Percentiles rank a stretch among this genome's conserved stretches.
Conservation (phyloP, 495 filamentous ascomycete species). For the Xylaria venustula region DNA sequence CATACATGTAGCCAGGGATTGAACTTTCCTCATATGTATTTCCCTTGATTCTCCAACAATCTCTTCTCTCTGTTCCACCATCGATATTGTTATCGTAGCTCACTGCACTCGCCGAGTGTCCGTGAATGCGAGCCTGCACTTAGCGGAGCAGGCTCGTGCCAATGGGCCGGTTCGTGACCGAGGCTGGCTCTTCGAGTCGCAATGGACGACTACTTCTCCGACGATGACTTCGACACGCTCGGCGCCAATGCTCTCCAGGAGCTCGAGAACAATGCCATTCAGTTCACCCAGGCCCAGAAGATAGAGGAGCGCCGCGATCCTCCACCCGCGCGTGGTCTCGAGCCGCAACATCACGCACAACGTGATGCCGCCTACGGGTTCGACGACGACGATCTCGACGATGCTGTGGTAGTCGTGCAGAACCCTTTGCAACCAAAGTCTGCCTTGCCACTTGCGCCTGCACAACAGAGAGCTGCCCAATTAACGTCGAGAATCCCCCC, state of each 20-base stretch:
- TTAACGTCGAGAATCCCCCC: slow-evolving; percentile 18
- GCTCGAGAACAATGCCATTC: slow-evolving; percentile 49
- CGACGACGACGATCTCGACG: slow-evolving; percentile 37
- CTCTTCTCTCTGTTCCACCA: no score
- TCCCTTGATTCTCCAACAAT: no score
- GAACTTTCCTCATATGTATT: no score
- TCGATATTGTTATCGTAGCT: not conserved
- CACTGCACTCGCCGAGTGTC: not conserved
- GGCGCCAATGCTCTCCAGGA: slow-evolving; percentile 41
- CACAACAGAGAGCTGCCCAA: slow-evolving; percentile 4
- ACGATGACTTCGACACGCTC: slow-evolving; percentile 49
- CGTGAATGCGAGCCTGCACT: not conserved
- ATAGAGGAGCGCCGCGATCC: slow-evolving; percentile 11
- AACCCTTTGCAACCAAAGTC: slow-evolving; percentile 12
- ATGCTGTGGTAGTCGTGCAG: slow-evolving; percentile 32
- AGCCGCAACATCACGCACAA: not conserved
- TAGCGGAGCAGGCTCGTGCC: slow-evolving; percentile 14
- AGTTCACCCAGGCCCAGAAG: slow-evolving; percentile 44
- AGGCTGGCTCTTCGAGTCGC: slow-evolving; percentile 27
- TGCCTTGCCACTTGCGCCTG: slow-evolving; percentile 4
- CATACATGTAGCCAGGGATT: no score
- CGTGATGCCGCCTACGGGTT: slow-evolving; percentile 13
- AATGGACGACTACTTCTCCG: slow-evolving; percentile 51
- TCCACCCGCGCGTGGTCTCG: slow-evolving; percentile 4
- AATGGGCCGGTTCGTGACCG: slow-evolving; percentile 28